Evolutionary conservation across 2,329 filamentous ascomycete genomes (phyloP).

Genomic region (Aspergillus candidus): DNA sequence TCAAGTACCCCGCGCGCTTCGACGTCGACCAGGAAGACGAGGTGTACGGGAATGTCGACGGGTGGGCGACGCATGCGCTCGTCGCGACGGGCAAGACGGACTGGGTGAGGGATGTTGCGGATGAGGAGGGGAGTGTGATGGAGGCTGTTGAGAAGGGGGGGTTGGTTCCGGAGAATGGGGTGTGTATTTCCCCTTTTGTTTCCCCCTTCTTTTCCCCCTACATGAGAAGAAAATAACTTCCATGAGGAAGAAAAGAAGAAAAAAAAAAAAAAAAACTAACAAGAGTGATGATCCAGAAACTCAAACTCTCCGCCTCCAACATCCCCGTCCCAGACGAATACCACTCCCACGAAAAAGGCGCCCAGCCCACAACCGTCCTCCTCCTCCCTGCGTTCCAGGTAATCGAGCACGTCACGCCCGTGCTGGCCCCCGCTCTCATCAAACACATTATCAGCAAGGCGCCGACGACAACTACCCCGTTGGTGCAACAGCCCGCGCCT

Average conservation of each 20-base stretch:
- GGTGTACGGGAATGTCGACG: constrained; percentile 78
- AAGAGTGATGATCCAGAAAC: constrained; percentile 48
- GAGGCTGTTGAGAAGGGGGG: constrained; percentile 57
- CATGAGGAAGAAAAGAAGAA: too few relatives aligned
- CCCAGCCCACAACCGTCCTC: constrained; percentile 68
- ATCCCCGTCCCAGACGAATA: constrained; percentile 69
- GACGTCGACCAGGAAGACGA: constrained; percentile 68
- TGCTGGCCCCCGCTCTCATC: constrained; percentile 65
- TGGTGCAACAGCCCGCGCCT: constrained; percentile 40
- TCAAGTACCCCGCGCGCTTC: constrained; percentile 70
- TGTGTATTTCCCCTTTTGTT: constrained; percentile 18
- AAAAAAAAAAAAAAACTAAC: neutral
- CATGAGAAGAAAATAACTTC: too few relatives aligned
- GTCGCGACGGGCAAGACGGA: constrained; percentile 95
- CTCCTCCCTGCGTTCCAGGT: constrained; percentile 79
- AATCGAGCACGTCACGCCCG: constrained; percentile 76
- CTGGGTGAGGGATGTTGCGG: constrained; percentile 82
- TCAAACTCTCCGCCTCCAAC: constrained; percentile 90
- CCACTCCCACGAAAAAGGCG: constrained; percentile 50
- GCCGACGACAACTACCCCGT: constrained; percentile 66
- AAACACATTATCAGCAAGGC: constrained; percentile 61
- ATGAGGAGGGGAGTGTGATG: constrained; percentile 84
- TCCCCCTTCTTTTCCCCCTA: neutral
- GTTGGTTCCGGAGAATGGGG: constrained; percentile 38
- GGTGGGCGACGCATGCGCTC: constrained; percentile 81